Evolutionary conservation across 2,329 filamentous ascomycete species (phyloP).

Genomic region (Xylariaceae sp.): DNA sequence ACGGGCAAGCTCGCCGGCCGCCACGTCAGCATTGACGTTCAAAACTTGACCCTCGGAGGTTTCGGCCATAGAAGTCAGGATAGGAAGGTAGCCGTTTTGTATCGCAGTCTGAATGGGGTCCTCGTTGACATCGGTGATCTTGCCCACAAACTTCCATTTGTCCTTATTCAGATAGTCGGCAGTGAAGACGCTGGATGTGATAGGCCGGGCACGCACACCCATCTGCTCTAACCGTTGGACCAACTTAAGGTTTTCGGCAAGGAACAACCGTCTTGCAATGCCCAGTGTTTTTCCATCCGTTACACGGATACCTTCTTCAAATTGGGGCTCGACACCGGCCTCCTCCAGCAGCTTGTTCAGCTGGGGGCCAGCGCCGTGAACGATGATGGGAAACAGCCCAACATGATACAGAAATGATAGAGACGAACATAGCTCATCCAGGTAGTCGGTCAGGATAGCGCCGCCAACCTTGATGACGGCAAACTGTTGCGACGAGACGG

Average conservation of each 20-base stretch:
- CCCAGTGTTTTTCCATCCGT: conserved; percentile 93
- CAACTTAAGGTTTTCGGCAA: conserved; percentile 91
- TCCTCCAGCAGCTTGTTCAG: conserved; percentile 86
- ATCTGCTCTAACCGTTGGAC: conserved; percentile 84
- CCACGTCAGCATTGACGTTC: conserved; percentile 97
- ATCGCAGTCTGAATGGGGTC: conserved; percentile 87
- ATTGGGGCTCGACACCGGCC: conserved; percentile 89
- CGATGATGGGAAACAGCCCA: conserved; percentile 88
- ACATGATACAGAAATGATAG: conserved; percentile 92
- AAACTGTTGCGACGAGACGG: conserved; percentile 93
- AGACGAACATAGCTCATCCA: conserved; percentile 84
- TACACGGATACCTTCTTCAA: conserved; percentile 91
- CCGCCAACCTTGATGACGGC: conserved; percentile 98
- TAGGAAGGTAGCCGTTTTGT: conserved; percentile 82
- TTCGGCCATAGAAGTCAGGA: conserved; percentile 95
- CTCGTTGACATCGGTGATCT: conserved; percentile 90
- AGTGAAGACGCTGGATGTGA: conserved; percentile 83
- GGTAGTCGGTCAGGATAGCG: conserved; percentile 88
- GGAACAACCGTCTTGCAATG: conserved; percentile 84
- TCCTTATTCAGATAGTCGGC: conserved; percentile 95
- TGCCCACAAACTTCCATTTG: conserved; percentile 92
- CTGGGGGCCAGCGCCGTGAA: conserved; percentile 92
- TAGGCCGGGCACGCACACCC: conserved; percentile 81
- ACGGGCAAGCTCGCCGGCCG: conserved; percentile 85
- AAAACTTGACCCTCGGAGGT: conserved; percentile 84